These are phyloP conservation scores for Lactarius sp. DNA, from an alignment of 768 basidiomycete genomes.

Conservation along the genomic window DNA sequence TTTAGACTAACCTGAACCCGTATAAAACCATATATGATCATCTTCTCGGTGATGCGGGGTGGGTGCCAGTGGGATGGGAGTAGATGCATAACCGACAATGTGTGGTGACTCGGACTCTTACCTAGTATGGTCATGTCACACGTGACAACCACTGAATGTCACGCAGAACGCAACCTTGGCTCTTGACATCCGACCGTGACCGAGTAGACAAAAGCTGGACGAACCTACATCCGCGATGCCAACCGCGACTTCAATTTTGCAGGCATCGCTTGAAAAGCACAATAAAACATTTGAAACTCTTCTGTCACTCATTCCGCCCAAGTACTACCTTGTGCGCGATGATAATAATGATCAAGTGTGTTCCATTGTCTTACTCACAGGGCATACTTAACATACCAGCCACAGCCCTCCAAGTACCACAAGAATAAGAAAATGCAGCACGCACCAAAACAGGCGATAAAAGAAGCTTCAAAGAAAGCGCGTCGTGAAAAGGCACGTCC, in stretches of 20 bases:
- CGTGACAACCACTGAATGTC: no score
- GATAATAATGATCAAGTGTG: constrained; percentile 62
- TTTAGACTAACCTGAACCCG: not conserved
- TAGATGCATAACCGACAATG: no score
- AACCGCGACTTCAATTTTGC: constrained; percentile 35
- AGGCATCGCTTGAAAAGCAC: constrained; percentile 70
- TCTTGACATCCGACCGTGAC: not conserved
- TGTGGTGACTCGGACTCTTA: no score
- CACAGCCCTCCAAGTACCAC: constrained; percentile 64
- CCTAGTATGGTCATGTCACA: no score
- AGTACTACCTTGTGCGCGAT: constrained; percentile 76
- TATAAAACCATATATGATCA: no score
- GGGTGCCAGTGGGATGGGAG: no score
- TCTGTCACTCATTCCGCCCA: constrained; percentile 80
- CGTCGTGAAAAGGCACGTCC: constrained; percentile 72
- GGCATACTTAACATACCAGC: not conserved
- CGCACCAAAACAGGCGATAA: constrained; percentile 80
- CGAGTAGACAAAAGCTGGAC: not conserved
- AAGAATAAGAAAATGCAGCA: constrained; percentile 79
- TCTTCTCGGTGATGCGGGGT: no score
- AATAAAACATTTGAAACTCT: constrained; percentile 83
- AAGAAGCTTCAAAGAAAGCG: constrained; percentile 86
- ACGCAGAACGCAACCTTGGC: no score
- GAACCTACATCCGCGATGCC: constrained; percentile 1
- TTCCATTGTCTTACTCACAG: not conserved